Percentiles rank a stretch among this genome's conserved stretches.
phyloP scores from a whole-genome alignment of 140 eudicot genomes.

The Senecio squalidus region DNA sequence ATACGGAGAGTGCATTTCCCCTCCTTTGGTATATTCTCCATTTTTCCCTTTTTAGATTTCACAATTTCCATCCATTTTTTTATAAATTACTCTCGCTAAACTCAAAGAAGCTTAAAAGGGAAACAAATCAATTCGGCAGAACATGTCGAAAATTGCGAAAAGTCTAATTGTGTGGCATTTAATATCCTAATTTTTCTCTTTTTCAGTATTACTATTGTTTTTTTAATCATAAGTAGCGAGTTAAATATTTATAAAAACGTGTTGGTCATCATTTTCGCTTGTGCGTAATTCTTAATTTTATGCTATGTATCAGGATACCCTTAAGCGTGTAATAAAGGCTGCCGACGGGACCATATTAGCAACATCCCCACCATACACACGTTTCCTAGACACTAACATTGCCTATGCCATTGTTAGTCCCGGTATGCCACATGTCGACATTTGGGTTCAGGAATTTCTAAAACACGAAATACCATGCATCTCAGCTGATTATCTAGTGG shows the following conservation, averaged over 20 bases:
- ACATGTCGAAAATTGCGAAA: too few species aligned
- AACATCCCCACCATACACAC: conserved; percentile 94
- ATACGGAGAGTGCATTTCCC: conserved; percentile 97
- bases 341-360: conserved; percentile 96
- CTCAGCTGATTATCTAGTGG: conserved; percentile 82
- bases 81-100: too few species aligned
- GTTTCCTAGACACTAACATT: conserved; percentile 46
- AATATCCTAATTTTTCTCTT: too few species aligned
- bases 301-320: conserved; percentile 59
- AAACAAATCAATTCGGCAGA: too few species aligned
- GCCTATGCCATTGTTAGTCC: conserved; percentile 90
- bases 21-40: conserved; percentile 62
- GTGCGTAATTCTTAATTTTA: background rate
- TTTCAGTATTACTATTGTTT: too few species aligned
- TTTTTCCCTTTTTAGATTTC: background rate
- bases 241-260: too few species aligned
- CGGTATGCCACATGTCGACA: conserved; percentile 80
- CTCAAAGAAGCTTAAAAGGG: too few species aligned
- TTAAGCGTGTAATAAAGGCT: conserved; percentile 86
- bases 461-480: conserved; percentile 85
- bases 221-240: too few species aligned
- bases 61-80: background rate
- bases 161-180: too few species aligned
- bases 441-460: conserved; percentile 89
- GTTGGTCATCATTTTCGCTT: background rate